Evolutionary conservation across 2,329 filamentous ascomycete species (phyloP).

Genomic region (Nigrospora sphaerica): DNA sequence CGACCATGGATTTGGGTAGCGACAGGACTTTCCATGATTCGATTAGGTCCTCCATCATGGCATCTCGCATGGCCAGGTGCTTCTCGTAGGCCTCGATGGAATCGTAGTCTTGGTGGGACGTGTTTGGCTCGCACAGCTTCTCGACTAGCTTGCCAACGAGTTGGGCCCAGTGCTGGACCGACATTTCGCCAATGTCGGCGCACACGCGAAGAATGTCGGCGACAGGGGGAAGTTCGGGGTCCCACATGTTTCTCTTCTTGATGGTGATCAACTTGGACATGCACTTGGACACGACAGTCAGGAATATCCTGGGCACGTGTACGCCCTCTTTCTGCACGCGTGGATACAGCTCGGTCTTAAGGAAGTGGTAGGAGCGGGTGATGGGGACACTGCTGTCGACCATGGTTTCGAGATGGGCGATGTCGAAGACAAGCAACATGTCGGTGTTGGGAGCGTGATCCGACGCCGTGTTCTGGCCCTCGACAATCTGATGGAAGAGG

Average conservation of each 20-base stretch:
- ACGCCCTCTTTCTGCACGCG: slow-evolving; percentile 13
- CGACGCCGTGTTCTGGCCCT: slow-evolving; percentile 4
- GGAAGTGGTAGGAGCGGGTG: slow-evolving; percentile 13
- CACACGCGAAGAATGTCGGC: slow-evolving; percentile 28
- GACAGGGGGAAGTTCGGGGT: slow-evolving; percentile 25
- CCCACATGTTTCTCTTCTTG: slow-evolving; percentile 22
- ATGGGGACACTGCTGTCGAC: slow-evolving; percentile 19
- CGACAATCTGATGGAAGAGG: slow-evolving; percentile 20
- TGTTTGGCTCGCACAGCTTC: slow-evolving; percentile 19
- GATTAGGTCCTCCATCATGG: slow-evolving; percentile 29
- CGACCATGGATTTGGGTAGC: slow-evolving; percentile 15
- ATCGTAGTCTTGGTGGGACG: slow-evolving; percentile 14
- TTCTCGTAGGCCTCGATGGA: slow-evolving; percentile 18
- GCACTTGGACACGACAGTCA: slow-evolving; percentile 17
- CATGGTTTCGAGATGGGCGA: slow-evolving; percentile 20
- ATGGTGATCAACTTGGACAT: slow-evolving; percentile 22
- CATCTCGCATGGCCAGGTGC: slow-evolving; percentile 19
- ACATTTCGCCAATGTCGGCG: slow-evolving; percentile 25
- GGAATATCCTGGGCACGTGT: slow-evolving; percentile 22
- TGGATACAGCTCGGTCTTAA: slow-evolving; percentile 21
- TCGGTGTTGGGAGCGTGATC: background rate
- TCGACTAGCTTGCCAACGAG: slow-evolving; percentile 26
- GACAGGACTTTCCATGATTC: slow-evolving; percentile 33
- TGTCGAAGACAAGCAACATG: slow-evolving; percentile 14
- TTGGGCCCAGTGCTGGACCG: slow-evolving; percentile 22